A percentile compares a stretch with the other conserved stretches of the same genome.
Conservation (phyloP, 805 yeast genomes). For the Yamadazyma phyllophila region DNA sequence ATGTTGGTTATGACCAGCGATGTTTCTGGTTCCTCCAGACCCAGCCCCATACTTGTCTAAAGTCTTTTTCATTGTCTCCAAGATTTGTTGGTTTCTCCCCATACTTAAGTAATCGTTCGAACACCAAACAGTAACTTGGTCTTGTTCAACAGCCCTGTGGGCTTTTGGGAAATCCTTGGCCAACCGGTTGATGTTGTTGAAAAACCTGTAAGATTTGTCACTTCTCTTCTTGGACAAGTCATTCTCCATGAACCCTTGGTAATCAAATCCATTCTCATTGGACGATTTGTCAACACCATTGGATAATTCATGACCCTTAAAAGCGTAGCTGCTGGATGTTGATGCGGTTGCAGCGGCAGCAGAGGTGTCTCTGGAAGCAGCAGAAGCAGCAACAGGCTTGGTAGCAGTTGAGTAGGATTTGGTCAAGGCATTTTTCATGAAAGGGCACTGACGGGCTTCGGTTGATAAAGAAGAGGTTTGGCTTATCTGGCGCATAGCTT, state of each 20-base stretch:
- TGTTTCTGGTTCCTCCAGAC: conserved; percentile 98
- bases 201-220: conserved; percentile 92
- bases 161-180: conserved; percentile 94
- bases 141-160: conserved; percentile 69
- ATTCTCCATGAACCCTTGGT: conserved; percentile 60
- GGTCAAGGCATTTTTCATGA: conserved; percentile 75
- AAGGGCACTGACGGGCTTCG: conserved; percentile 81
- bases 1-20: conserved; percentile 93
- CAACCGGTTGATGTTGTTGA: conserved; percentile 94
- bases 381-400: conserved; percentile 44
- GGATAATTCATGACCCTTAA: conserved; percentile 25
- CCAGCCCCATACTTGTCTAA: conserved; percentile 94
- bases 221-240: conserved; percentile 72
- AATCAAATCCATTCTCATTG: conserved; percentile 62
- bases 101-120: conserved; percentile 96
- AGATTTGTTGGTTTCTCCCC: conserved; percentile 77
- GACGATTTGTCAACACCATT: conserved; percentile 31
- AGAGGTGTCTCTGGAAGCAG: conserved; percentile 29
- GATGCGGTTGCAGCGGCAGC: conserved; percentile 30
- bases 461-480: conserved; percentile 43
- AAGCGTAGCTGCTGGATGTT: conserved; percentile 34
- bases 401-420: conserved; percentile 49
- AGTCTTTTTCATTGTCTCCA: conserved; percentile 73
- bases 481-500: conserved; percentile 58
- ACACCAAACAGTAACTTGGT: conserved; percentile 98